Conservation (phyloP, 2,329 filamentous ascomycete species). For the Colletotrichum sp. region DNA sequence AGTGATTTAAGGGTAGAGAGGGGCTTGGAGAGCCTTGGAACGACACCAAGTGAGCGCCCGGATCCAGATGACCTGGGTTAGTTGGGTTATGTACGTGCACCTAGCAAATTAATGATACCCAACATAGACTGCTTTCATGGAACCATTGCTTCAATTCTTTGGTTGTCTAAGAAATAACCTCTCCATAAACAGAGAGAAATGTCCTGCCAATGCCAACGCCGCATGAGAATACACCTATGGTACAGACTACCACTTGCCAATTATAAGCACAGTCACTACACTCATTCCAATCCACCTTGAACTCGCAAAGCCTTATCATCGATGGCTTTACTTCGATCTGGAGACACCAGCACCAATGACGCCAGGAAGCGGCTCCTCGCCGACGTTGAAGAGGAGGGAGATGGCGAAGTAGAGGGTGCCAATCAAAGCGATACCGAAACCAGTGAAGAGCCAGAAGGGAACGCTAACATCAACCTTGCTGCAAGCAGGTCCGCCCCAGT, state of each 20-base stretch:
- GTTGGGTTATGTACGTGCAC: background rate
- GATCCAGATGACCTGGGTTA: conserved; percentile 31
- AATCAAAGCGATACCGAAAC: conserved; percentile 74
- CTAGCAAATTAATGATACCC: conserved; percentile 24
- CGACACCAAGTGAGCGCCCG: conserved; percentile 41
- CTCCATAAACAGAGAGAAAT: conserved; percentile 25
- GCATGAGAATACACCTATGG: conserved; percentile 30
- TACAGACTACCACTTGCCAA: conserved; percentile 27
- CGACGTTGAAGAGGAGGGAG: conserved; percentile 81
- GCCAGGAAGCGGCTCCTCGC: conserved; percentile 85
- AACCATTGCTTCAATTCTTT: conserved; percentile 18
- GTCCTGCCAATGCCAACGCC: conserved; percentile 28
- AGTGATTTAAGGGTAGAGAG: conserved; percentile 37
- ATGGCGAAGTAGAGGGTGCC: conserved; percentile 73
- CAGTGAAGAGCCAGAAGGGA: conserved; percentile 85
- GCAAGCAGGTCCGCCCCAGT: conserved; percentile 87
- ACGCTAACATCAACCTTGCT: conserved; percentile 90
- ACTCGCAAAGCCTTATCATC: background rate
- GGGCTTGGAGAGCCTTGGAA: conserved; percentile 53
- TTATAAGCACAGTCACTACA: conserved; percentile 19
- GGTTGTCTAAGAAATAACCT: conserved; percentile 24
- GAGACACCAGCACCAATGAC: conserved; percentile 96
- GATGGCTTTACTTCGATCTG: conserved; percentile 61
- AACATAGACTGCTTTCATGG: background rate
- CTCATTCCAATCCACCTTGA: background rate